Evolutionary conservation across 257 asterid genomes (phyloP).

Genomic region (Lavandula angustifolia): DNA sequence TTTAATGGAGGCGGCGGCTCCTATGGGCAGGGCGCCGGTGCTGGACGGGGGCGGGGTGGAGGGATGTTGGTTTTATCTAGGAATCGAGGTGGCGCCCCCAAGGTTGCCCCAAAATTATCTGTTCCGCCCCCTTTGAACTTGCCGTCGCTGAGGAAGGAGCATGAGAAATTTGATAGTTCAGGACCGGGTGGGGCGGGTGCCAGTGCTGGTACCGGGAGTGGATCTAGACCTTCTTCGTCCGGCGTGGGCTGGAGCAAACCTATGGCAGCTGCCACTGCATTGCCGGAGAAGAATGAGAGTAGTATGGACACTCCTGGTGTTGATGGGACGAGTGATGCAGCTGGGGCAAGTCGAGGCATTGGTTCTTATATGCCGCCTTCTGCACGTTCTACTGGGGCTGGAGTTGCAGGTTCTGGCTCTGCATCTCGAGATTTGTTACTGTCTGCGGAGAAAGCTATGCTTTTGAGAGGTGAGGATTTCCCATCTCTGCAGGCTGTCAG

Average conservation of each 20-base stretch:
- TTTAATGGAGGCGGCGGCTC: conserved; percentile 53
- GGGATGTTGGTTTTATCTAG: conserved; percentile 92
- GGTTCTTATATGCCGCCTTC: conserved; percentile 82
- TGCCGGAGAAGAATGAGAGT: conserved; percentile 50
- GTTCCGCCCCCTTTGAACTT: conserved; percentile 97
- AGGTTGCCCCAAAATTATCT: conserved; percentile 74
- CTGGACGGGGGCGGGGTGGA: conserved; percentile 64
- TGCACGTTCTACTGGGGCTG: conserved; percentile 55
- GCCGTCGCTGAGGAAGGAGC: conserved; percentile 94
- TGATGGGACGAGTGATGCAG: conserved; percentile 45
- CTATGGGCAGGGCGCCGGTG: conserved; percentile 53
- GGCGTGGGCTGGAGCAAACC: conserved; percentile 96
- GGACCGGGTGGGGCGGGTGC: conserved; percentile 62
- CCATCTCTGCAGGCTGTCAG: conserved; percentile 91
- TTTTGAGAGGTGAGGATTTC: conserved; percentile 97
- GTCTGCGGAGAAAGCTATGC: conserved; percentile 57
- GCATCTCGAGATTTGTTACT: conserved; percentile 42
- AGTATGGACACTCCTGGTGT: conserved; percentile 38
- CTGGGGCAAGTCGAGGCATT: conserved; percentile 43
- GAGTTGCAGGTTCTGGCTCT: conserved; percentile 41
- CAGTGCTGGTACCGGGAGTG: conserved; percentile 66
- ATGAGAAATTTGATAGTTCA: conserved; percentile 66
- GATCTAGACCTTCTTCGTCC: conserved; percentile 74
- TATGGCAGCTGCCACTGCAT: conserved; percentile 39
- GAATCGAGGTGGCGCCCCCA: conserved; percentile 53